Base-by-base conservation (phyloP, 257 asterid genomes). In the Buddleja alternifolia region DNA sequence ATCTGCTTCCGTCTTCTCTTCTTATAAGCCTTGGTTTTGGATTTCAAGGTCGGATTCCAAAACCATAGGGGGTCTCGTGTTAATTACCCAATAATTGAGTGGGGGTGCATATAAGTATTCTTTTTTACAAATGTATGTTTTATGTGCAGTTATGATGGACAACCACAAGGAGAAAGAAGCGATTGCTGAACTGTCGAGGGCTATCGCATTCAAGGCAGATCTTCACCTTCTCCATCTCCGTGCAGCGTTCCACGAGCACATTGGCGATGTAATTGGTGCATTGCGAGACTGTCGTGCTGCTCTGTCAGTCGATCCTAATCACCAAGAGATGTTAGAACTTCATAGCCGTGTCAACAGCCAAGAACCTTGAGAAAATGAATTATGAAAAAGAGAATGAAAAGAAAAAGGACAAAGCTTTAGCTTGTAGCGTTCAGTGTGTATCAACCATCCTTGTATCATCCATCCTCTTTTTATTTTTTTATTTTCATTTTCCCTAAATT, bases 301-400 rank as follows among this genome's bases (percentile, higher is more conserved):
- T 16, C 95, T 94, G 9, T 89, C 98, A 0, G 97, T 94, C 34
- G 98, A 94, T 72, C 99, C 98, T 0, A 88, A 86, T 73, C 99
- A 94, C 77, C 99, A 94, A 74, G 99, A 94, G 82, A 94, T 94
- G 99, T 78, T 94, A 40, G 95, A 91, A 75, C 97, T 94, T 63
- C 97, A 88, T 73, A 91, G 96, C 88, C 89, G 98, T 6, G 98
- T 93, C n/a, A 85, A 88, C 86, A 78, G 81, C 72, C 98, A 86
- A 63, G 98, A 93, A 76, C 98, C 94, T 68, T 90, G 85, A 86
- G 16, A 14, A 70, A 64, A 24, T 56, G 40, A 52, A 69, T 56
- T 63, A 56, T 58, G 65, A 7, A 25, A 55, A 63, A 29, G 8
- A 24, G 19, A n/a, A n/a, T n/a, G 8, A 21, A 34, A 42, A 36